Percentiles rank a stretch among this genome's conserved stretches.
Evolutionary conservation across 352 stramenopile genomes (phyloP).

Genomic region (Pythium sp.): DNA sequence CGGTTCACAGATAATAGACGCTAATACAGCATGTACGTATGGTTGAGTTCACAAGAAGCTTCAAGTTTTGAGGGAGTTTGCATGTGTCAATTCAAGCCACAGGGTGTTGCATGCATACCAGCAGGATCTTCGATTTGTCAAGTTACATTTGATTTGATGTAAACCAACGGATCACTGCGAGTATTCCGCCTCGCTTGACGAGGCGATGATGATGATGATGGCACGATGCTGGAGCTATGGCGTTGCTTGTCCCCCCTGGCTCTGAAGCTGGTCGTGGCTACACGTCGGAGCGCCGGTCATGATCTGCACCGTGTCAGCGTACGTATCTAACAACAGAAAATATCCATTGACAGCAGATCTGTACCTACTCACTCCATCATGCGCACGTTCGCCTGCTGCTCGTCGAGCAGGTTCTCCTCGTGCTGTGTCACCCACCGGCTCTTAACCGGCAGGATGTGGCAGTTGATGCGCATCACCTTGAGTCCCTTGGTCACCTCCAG

Average conservation of each 20-base stretch:
- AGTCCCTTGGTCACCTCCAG: conserved; percentile 74
- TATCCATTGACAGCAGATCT: not conserved
- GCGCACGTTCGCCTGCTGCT: conserved; percentile 4
- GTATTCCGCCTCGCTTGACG: not conserved
- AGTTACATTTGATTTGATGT: not conserved
- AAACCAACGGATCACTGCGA: not conserved
- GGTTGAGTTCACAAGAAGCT: too few relatives aligned
- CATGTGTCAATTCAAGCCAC: too few relatives aligned
- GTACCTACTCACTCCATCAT: conserved; percentile 1
- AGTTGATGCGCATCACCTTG: conserved; percentile 72
- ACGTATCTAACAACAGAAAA: not conserved
- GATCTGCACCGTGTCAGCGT: not conserved
- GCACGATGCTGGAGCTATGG: not conserved
- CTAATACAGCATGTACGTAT: too few relatives aligned
- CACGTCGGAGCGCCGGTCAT: not conserved
- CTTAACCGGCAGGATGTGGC: conserved; percentile 70
- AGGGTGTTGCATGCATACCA: too few relatives aligned
- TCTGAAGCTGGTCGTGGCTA: not conserved
- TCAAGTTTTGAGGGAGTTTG: too few relatives aligned
- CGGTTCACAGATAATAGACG: too few relatives aligned
- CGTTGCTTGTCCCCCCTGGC: not conserved
- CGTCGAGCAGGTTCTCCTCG: conserved; percentile 44
- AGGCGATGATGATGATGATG: not conserved
- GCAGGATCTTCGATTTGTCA: not conserved
- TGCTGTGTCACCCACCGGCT: conserved; percentile 60